These are phyloP conservation scores for Vanderwaltozyma verrucispora DNA, from an alignment of 805 yeast genomes.

Conservation along the genomic window DNA sequence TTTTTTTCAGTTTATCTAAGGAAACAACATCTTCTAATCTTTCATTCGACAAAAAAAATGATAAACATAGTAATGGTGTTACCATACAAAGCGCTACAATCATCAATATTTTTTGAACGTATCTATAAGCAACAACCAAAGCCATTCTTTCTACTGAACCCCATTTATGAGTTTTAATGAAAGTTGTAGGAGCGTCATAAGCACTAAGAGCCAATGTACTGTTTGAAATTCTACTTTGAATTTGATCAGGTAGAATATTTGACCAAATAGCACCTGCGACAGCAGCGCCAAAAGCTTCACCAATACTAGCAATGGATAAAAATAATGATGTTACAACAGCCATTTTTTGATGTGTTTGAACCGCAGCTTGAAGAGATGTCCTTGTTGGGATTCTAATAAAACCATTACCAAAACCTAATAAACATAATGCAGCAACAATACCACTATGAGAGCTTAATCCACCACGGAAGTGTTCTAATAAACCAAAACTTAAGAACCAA, in stretches of 20 bases:
- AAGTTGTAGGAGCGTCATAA: conserved; percentile 44
- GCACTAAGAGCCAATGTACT: conserved; percentile 35
- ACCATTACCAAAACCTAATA: conserved; percentile 64
- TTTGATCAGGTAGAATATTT: conserved; percentile 39
- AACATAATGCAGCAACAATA: conserved; percentile 53
- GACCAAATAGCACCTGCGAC: conserved; percentile 71
- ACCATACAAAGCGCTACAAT: conserved; percentile 30
- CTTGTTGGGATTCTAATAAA: conserved; percentile 57
- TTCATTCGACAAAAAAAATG: conserved; percentile 21
- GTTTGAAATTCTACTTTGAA: conserved; percentile 30
- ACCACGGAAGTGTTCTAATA: conserved; percentile 46
- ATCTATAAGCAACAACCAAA: conserved; percentile 46
- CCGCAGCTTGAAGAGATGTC: conserved; percentile 49
- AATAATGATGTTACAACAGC: conserved; percentile 53
- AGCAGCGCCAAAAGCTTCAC: conserved; percentile 52
- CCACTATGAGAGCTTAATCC: conserved; percentile 42
- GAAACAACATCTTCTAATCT: conserved; percentile 19
- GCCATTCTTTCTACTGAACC: conserved; percentile 52
- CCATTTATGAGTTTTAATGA: conserved; percentile 42
- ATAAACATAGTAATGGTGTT: conserved; percentile 18
- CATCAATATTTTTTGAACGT: conserved; percentile 49
- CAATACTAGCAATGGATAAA: conserved; percentile 49
- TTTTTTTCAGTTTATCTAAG: conserved; percentile 20
- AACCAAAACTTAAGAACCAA: conserved; percentile 55
- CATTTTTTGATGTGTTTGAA: conserved; percentile 58